Evolutionary conservation across 345 rosid genomes (phyloP), one percentile per base, ranked within the genome.

Genomic region (Sisymbrium irio): DNA sequence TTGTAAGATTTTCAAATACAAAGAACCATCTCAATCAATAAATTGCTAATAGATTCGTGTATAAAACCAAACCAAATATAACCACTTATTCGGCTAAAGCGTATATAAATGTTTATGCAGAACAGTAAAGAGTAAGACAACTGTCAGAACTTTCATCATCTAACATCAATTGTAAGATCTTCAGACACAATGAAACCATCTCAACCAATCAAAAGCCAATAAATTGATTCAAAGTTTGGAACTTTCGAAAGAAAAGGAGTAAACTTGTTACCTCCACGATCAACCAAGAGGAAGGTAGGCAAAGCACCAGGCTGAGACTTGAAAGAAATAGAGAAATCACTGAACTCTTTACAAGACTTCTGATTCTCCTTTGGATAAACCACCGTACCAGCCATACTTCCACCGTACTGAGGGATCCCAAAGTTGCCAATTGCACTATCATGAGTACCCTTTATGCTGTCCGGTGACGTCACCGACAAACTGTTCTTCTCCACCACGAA

Each of bases 401-500:
- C 99, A 9, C 99, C 99, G 80, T 95, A 95, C 75, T 95, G 92
- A 25, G 99, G 99, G 44, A 95, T 90, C 84, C 99, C 99, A 18
- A 95, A 95, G 85, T 95, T 95, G 1, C 97, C 99, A 59, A 95
- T 95, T 11, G 97, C 99, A 80, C 91, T 88, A 59, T 95, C 97
- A 60, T 91, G 83, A 5, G 80, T 85, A 5, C 97, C 99, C 73
- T 86, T 92, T 9, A 95, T 90, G 75, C 85, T 92, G 39, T 95
- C 99, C 45, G 97, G 99, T 5, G 97, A 95, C 0, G 91, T 84
- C 62, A 95, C 93, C 76, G 81, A 80, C 79, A 95, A 78, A 65
- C 93, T 95, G 78, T 95, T 95, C 87, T 95, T 95, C 86, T 95
- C 99, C 74, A 95, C 99, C 65, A 95, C 97, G 73, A 95, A 95